Base-by-base conservation (phyloP, 345 rosid species). In the Stellera chamaejasme region DNA sequence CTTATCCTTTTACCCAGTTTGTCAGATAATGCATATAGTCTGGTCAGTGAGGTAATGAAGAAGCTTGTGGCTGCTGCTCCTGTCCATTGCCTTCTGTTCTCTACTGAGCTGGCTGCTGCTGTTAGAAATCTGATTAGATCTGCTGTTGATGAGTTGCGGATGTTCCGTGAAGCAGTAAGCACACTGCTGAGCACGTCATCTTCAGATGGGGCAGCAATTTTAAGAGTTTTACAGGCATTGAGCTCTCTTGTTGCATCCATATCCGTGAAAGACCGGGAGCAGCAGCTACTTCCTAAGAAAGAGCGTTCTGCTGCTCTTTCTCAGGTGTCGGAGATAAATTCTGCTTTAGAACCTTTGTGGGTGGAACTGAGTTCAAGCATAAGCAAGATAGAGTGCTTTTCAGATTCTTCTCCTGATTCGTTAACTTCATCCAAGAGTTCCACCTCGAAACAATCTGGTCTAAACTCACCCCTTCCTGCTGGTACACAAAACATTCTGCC, bases 401-500 rank as follows among this genome's bases (percentile, higher is more conserved):
- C 95, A 49, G 96, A 92, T 55, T 75, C 93, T 54, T 57, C 70
- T 3, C 53, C 85, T 44, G 87, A 85, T 60, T n/a, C 50, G 42
- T 54, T 62, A 15, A 53, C 57, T 43, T 45, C 84, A 43, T 65
- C 79, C 25, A 76, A 60, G 74, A 59, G 76, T 57, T 75, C 95
- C 19, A 62, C 77, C 13, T 61, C 82, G 12, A 75, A 71, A 56
- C 72, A 77, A 42, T 77, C 90, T 65, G 80, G 85, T 72, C 76
- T 71, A 36, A 82, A 66, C 56, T 78, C 90, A 63, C 81, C 95
- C 39, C 90, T 92, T n/a, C 98, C 96, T 72, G 95, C 95, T 0
- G 96, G 98, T 43, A 75, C 96, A 72, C 98, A 92, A 76, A 92
- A 92, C 71, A 81, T 92, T 60, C 78, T 92, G 72, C 98, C 98